phyloP scores from a whole-genome alignment of 2,329 filamentous ascomycete species.

The Colletotrichum sp. region DNA sequence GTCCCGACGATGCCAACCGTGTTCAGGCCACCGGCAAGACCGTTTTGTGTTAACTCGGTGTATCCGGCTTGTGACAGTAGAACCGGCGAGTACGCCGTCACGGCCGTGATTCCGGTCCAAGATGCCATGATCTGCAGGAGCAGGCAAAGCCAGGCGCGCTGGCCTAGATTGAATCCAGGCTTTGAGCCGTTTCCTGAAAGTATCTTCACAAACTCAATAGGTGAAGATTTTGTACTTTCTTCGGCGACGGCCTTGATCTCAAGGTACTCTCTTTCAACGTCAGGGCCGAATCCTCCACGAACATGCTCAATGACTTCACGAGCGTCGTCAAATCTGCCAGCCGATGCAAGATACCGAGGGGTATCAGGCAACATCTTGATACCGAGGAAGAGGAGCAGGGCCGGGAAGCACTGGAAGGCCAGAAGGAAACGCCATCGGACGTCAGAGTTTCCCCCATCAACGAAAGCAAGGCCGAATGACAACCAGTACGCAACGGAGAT shows the following conservation, averaged over 20 bases:
- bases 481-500: neutral
- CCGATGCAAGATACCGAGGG: neutral
- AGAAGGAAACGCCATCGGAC: neutral
- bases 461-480: neutral
- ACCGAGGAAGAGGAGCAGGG: neutral
- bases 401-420: neutral
- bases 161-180: neutral
- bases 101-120: neutral
- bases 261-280: neutral
- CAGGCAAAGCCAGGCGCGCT: neutral
- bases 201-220: neutral
- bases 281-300: neutral
- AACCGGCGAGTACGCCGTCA: neutral
- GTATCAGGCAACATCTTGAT: neutral
- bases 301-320: neutral
- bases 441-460: neutral
- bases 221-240: neutral
- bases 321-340: neutral
- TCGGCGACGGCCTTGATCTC: neutral
- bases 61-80: neutral
- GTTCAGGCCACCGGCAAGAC: slow-evolving; percentile 55
- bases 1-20: slow-evolving; percentile 57
- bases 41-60: slow-evolving; percentile 32
- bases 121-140: neutral
- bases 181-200: neutral